Evolutionary conservation across 129 eudicot genomes (phyloP), one percentile per base, ranked within the genome.

Genomic region (Saussurea involucrata): DNA sequence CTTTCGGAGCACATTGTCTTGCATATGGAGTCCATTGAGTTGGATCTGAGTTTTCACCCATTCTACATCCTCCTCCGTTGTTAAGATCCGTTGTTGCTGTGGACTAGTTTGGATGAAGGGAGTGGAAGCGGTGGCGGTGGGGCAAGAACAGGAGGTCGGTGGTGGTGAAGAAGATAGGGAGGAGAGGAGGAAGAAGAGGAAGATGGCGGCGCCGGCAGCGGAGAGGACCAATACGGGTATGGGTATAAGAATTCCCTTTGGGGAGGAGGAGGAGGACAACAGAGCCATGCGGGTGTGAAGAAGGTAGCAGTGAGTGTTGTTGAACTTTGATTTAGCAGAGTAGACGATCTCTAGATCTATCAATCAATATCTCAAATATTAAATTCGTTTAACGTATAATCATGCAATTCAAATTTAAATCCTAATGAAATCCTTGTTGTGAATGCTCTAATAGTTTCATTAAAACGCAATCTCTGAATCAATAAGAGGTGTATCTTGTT

Each of bases 31-130:
- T 21, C 97, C 97, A 71, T 95, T 95, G 3, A 83, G 74, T 68
- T 85, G 78, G 86, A 95, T 89, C 88, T 84, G 96, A 27, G 53
- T 42, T 72, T 86, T 95, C 21, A 91, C 89, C 98, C 98, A 95
- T 17, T 82, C 72, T 28, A 95, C 76, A 84, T 95, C 98, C 24
- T 95, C 92, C 6, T 13, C 18, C 17, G 86, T 81, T 0, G 92
- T 22, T 64, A 89, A 85, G 84, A 91, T 87, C 84, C 83, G 88
- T 24, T 86, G 79, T n/a, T 79, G 72, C 11, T 8, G 61, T 2
- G 15, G 10, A 28, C 83, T 29, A 4, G 83, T 42, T 42, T 24
- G 63, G 28, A 46, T 63, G 55, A 79, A 27, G 65, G 60, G 12
- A 13, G 65, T 10, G 24, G 37, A 3, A 68, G 66, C 15, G 76